Percentiles rank a stretch among this genome's conserved stretches.
Evolutionary conservation across 139 green algal species (phyloP).

Genomic region (Auxenochlorella pyrenoidosa): DNA sequence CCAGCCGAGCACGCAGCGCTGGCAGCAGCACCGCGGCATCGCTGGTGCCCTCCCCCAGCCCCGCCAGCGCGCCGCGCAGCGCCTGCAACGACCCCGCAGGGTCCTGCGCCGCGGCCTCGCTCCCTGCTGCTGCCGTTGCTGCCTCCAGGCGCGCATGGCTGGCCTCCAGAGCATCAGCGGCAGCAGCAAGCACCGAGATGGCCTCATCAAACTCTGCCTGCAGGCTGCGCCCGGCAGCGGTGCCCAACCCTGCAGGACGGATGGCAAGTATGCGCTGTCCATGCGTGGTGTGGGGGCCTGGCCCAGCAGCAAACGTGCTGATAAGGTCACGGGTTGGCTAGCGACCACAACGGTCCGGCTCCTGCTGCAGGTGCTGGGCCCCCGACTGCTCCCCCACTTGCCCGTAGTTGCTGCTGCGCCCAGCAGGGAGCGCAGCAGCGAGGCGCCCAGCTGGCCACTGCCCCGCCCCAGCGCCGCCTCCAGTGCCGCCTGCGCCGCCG

Average conservation of each 20-base stretch:
- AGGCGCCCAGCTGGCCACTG: not conserved
- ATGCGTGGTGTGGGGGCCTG: no score
- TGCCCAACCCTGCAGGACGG: slow-evolving; percentile 40
- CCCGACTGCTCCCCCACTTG: not conserved
- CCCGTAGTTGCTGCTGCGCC: slow-evolving; percentile 6
- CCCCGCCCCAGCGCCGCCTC: not conserved
- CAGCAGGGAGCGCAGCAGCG: slow-evolving; percentile 33
- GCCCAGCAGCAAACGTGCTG: not conserved
- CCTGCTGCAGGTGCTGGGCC: no score
- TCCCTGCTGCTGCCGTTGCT: not conserved
- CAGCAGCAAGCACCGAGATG: slow-evolving; percentile 27
- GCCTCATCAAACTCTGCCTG: slow-evolving; percentile 60
- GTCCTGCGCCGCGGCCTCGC: not conserved
- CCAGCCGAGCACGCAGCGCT: slow-evolving; percentile 43
- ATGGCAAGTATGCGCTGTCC: no score
- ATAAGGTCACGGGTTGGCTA: not conserved
- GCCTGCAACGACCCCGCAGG: not conserved
- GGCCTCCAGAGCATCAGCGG: not conserved
- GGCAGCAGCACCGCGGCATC: slow-evolving; percentile 3
- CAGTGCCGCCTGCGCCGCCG: not conserved
- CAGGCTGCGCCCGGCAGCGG: slow-evolving; percentile 44
- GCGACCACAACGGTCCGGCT: no score
- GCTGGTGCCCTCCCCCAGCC: not conserved
- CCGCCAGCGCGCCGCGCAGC: not conserved
- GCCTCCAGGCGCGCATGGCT: not conserved